Base-by-base conservation (phyloP, 192 early-diverging fungal genomes). In the Coemansia sp. region DNA sequence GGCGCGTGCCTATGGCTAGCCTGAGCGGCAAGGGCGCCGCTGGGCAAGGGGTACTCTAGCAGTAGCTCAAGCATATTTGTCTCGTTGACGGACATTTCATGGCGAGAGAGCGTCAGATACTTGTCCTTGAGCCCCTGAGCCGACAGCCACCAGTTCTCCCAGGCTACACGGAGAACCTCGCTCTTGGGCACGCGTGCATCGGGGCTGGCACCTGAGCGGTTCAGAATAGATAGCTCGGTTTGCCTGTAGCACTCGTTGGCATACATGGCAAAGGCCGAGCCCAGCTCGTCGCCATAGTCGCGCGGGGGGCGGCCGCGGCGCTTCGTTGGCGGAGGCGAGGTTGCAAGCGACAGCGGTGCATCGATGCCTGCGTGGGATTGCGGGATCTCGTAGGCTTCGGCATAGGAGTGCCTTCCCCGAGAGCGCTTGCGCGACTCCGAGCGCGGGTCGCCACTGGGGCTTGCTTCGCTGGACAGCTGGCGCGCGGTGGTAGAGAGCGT, bases 251-350 rank as follows among this genome's bases (percentile, higher is more conserved):
- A 46, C 36, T 82, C 74, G 65, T 59, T 73, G 42, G 80, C 80
- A 25, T 74, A 82, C 61, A 77, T 66, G 2, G 80, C 74, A 70
- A 82, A 82, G 22, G 80, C 75, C 7, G 71, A 75, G 11, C 75
- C 80, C 24, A 82, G 74, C 58, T 82, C 80, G 5, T 76, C 70
- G 53, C 80, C 80, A 58, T 77, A 77, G 60, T 82, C 75, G 25
- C 80, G 80, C n/a, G 80, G 80, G 29, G 80, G 80, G 27, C 80
- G 80, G 5, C 80, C 80, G 41, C 80, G 80, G 37, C 80, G 74
- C 68, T 82, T 82, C 20, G 71, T 69, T 0, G 74, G 67, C 15
- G 66, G 67, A 14, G 79, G 63, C 17, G 79, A 73, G 2, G 64
- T 42, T 0, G 67, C 29, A 35, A 64, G 69, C 22, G 54, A 29